Conservation (phyloP, 441 rosid species). For the Adansonia madagascariensis region DNA sequence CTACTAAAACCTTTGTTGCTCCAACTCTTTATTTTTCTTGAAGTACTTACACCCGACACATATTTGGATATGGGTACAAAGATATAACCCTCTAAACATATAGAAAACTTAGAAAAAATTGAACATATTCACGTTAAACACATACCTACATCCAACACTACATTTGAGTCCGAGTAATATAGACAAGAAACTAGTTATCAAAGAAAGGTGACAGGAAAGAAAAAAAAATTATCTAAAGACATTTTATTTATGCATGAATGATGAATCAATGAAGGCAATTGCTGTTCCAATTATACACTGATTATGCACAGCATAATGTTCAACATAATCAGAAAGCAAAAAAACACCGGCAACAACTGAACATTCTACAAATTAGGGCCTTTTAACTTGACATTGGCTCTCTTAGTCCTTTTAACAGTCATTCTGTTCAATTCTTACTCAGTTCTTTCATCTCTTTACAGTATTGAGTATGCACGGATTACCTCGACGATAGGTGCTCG, state of each 20-base stretch:
- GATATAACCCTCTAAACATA: too few relatives aligned
- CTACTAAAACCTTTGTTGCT: too few relatives aligned
- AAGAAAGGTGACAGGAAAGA: not conserved
- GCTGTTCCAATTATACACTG: slow-evolving; percentile 47
- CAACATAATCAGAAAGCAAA: slow-evolving; percentile 40
- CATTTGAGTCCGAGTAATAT: too few relatives aligned
- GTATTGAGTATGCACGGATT: slow-evolving; percentile 90
- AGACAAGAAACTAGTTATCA: too few relatives aligned
- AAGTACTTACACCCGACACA: too few relatives aligned
- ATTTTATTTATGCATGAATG: slow-evolving; percentile 49
- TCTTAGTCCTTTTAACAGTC: slow-evolving; percentile 10
- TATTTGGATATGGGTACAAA: too few relatives aligned
- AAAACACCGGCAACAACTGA: slow-evolving; percentile 28
- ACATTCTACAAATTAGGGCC: slow-evolving; percentile 33
- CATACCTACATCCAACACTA: too few relatives aligned
- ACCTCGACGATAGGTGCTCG: slow-evolving; percentile 95
- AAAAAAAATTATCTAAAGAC: not conserved
- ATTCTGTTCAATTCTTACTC: slow-evolving; percentile 19
- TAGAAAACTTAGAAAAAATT: too few relatives aligned
- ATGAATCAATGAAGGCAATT: slow-evolving; percentile 47
- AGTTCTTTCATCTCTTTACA: slow-evolving; percentile 45
- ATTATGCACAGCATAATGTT: slow-evolving; percentile 30
- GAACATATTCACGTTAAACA: too few relatives aligned
- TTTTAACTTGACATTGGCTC: slow-evolving; percentile 15
- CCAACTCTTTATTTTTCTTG: too few relatives aligned